phyloP scores from a whole-genome alignment of 2,329 filamentous ascomycete species.

The Beauveria sp. region DNA sequence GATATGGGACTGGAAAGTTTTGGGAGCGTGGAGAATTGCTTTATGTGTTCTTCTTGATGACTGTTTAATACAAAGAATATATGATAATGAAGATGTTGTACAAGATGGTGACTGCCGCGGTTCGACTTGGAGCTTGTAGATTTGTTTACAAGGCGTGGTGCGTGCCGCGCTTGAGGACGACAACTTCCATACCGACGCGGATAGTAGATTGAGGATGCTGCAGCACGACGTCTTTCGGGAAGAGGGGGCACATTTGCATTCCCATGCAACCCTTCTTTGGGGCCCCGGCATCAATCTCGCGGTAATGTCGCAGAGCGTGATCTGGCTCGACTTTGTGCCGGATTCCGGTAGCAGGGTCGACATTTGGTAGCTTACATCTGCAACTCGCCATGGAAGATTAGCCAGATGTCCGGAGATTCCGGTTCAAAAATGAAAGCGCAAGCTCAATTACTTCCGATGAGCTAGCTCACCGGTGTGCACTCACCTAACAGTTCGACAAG shows the following conservation, averaged over 20 bases:
- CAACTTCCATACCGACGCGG: conserved; percentile 46
- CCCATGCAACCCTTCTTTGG: conserved; percentile 51
- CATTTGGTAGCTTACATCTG: conserved; percentile 63
- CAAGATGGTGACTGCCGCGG: background rate
- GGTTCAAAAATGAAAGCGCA: background rate
- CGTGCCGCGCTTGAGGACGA: conserved; percentile 37
- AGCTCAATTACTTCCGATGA: background rate
- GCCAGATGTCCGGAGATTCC: background rate
- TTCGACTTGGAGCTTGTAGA: background rate
- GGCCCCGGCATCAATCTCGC: conserved; percentile 54
- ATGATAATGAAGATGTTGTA: background rate
- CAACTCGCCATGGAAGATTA: conserved; percentile 5
- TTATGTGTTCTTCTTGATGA: background rate
- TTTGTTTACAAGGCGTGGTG: conserved; percentile 3
- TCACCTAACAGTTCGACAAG: conserved; percentile 57
- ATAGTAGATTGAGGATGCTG: background rate
- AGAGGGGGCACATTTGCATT: conserved; percentile 57
- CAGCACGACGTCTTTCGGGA: conserved; percentile 22
- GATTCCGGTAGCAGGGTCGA: conserved; percentile 53
- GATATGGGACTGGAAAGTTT: conserved; percentile 5
- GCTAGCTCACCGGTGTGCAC: conserved; percentile 14
- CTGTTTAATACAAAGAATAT: background rate
- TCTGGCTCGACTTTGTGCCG: conserved; percentile 50
- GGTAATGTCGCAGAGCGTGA: conserved; percentile 47
- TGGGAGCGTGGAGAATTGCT: conserved; percentile 8